phyloP scores from a whole-genome alignment of 805 yeast species.

The Candida germanica region DNA sequence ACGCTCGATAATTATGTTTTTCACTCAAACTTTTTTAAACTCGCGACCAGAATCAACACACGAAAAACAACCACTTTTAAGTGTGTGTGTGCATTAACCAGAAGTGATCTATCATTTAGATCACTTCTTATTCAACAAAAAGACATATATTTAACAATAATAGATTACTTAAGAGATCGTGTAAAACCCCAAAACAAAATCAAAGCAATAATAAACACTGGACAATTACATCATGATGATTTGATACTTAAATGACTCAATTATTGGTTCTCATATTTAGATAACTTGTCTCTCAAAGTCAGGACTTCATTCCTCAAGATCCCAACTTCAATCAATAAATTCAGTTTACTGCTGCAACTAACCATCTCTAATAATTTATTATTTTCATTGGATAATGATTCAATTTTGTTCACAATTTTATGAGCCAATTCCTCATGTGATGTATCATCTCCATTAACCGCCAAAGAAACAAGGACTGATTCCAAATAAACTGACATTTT shows the following conservation, averaged over 20 bases:
- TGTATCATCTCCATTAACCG: conserved; percentile 3
- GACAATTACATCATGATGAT: no score
- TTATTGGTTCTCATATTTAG: conserved; percentile 3
- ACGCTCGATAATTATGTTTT: not conserved
- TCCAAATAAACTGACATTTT: conserved; percentile 4
- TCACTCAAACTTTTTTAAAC: not conserved
- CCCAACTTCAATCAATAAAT: conserved; percentile 65
- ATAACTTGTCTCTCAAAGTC: conserved; percentile 8
- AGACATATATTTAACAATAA: no score
- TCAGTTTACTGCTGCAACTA: conserved; percentile 73
- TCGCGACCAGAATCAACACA: no score
- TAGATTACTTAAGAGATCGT: no score
- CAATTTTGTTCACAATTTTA: conserved; percentile 61
- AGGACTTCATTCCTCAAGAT: conserved; percentile 44
- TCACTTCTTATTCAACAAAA: no score
- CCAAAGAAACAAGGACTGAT: conserved; percentile 4
- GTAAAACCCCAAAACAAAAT: no score
- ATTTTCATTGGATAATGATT: conserved; percentile 63
- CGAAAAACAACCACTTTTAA: no score
- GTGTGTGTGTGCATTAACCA: no score
- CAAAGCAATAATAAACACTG: no score
- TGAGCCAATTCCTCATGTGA: conserved; percentile 62
- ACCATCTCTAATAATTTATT: conserved; percentile 66
- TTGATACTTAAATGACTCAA: no score
- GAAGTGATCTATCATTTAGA: no score